These are phyloP conservation scores for Candida sp. DNA, from an alignment of 1,139 yeast species.

Conservation along the genomic window DNA sequence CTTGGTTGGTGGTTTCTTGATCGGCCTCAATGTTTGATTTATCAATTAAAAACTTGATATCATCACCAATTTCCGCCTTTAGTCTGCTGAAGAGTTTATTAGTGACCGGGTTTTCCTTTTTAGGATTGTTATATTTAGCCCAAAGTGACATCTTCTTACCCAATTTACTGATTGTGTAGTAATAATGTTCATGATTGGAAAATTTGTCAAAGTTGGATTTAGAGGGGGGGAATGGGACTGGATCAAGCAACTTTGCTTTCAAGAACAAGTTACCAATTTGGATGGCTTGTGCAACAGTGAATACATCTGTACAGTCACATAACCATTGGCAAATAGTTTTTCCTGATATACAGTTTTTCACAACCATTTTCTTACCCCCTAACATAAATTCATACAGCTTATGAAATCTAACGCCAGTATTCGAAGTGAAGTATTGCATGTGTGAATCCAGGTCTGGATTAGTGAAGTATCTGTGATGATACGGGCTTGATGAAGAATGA, in stretches of 20 bases:
- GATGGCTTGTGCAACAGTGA: conserved; percentile 56
- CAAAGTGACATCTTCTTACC: conserved; percentile 1
- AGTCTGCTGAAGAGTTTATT: not conserved
- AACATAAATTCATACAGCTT: conserved; percentile 28
- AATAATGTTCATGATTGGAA: not conserved
- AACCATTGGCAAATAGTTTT: conserved; percentile 85
- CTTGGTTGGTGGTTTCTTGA: not conserved
- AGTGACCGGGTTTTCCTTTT: not conserved
- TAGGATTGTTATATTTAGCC: not conserved
- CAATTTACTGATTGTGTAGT: conserved; percentile 1
- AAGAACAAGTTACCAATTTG: conserved; percentile 58
- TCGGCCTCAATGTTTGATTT: not conserved
- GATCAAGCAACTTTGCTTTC: conserved; percentile 45
- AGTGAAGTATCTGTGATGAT: conserved; percentile 73
- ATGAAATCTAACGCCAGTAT: conserved; percentile 61
- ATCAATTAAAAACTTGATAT: conserved; percentile 1
- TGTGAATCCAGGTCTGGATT: conserved; percentile 89
- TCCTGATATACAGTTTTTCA: conserved; percentile 52
- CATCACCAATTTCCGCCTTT: conserved; percentile 1
- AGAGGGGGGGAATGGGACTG: conserved; percentile 1
- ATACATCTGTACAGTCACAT: conserved; percentile 80
- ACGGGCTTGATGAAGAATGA: conserved; percentile 47
- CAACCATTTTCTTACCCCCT: conserved; percentile 13
- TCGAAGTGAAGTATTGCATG: conserved; percentile 70
- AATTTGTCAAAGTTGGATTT: not conserved